Evolutionary conservation across 2,329 filamentous ascomycete species (phyloP).

Genomic region (Talaromyces sp.): DNA sequence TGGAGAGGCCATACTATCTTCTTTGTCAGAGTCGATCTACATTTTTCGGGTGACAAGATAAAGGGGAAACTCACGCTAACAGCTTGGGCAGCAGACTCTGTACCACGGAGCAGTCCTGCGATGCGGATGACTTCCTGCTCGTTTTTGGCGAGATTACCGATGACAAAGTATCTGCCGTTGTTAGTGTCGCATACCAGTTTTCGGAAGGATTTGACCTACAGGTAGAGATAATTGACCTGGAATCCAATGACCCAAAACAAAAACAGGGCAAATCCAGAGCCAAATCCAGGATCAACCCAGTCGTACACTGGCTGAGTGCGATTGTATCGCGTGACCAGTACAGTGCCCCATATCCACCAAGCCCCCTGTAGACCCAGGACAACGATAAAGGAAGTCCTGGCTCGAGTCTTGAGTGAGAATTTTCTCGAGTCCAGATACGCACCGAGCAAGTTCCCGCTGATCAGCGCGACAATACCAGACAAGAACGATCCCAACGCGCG

Average conservation of each 20-base stretch:
- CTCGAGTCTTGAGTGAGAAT: slow-evolving; percentile 53
- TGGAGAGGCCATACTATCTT: slow-evolving; percentile 60
- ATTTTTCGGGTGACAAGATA: neutral
- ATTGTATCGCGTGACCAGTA: slow-evolving; percentile 61
- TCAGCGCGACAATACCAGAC: slow-evolving; percentile 64
- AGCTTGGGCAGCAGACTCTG: slow-evolving; percentile 70
- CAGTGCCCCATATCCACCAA: slow-evolving; percentile 70
- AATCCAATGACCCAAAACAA: slow-evolving; percentile 65
- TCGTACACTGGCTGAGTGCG: slow-evolving; percentile 60
- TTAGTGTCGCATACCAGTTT: no score
- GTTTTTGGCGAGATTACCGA: slow-evolving; percentile 60
- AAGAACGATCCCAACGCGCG: slow-evolving; percentile 69
- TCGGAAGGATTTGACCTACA: slow-evolving; percentile 40
- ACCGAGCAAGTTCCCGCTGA: slow-evolving; percentile 63
- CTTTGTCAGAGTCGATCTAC: neutral
- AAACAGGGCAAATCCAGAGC: slow-evolving; percentile 63
- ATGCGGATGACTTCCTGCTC: slow-evolving; percentile 65
- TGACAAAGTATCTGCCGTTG: slow-evolving; percentile 60
- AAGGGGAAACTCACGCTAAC: slow-evolving; percentile 49
- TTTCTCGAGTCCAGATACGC: slow-evolving; percentile 60
- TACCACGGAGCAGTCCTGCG: slow-evolving; percentile 64
- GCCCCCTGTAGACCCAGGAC: slow-evolving; percentile 56
- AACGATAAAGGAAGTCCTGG: slow-evolving; percentile 54
- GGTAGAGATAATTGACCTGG: slow-evolving; percentile 69
- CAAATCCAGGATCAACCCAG: slow-evolving; percentile 63